Conservation (phyloP, 805 yeast species). For the Yamadazyma paraphyllophila region DNA sequence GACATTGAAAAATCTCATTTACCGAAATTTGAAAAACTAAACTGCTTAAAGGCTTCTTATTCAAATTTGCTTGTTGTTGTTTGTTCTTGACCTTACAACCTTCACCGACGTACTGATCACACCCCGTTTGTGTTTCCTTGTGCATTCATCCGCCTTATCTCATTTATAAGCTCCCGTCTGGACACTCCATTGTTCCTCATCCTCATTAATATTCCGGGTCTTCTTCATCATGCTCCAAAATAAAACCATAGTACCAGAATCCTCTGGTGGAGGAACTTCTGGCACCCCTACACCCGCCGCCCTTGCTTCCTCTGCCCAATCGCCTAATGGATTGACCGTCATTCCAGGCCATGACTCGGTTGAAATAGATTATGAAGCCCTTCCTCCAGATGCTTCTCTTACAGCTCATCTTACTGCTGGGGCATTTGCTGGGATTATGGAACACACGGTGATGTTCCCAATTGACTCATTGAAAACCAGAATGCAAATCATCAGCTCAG, state of each 20-base stretch:
- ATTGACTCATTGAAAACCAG: slow-evolving; percentile 95
- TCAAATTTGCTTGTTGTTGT: not conserved
- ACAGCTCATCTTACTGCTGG: slow-evolving; percentile 86
- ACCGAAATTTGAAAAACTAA: slow-evolving; percentile 1
- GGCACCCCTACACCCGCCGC: not conserved
- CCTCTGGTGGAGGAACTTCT: not conserved
- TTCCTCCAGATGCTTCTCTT: slow-evolving; percentile 83
- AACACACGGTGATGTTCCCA: slow-evolving; percentile 95
- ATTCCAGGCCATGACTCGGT: slow-evolving; percentile 28
- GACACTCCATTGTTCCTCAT: not conserved
- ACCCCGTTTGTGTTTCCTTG: no score
- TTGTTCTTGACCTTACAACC: not conserved
- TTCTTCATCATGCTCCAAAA: slow-evolving; percentile 1
- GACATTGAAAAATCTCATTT: slow-evolving; percentile 3
- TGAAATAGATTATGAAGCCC: slow-evolving; percentile 85
- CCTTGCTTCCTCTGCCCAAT: not conserved
- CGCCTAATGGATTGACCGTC: not conserved
- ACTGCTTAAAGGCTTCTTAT: not conserved
- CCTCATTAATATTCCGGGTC: not conserved
- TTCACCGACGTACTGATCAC: no score
- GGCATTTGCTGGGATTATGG: slow-evolving; percentile 99
- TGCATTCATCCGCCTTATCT: no score
- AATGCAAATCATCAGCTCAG: slow-evolving; percentile 61
- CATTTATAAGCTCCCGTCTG: not conserved
- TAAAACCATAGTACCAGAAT: not conserved